Evolutionary conservation across 352 stramenopile genomes (phyloP), one percentile per base, ranked within the genome.

Genomic region (Phytophthora syringae): DNA sequence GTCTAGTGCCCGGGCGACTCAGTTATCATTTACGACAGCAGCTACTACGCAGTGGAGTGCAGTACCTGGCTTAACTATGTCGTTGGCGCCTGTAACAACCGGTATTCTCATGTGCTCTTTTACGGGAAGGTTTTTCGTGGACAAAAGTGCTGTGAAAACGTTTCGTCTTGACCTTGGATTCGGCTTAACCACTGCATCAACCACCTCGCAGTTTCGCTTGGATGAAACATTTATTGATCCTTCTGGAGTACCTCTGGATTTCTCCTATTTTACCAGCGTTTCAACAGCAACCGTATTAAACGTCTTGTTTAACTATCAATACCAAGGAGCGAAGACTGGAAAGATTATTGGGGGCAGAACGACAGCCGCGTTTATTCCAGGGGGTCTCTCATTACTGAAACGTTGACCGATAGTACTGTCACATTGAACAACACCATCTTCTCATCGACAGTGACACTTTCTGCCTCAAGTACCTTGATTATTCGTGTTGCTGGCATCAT

Each of bases 81-180:
- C 25, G 5, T 36, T 76, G 12, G 21, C 67, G 6, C 53, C 64
- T 49, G 37, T 62, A 32, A 44, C 51, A 10, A 40, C 25, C n/a
- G 80, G 80, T 4, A 72, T 89, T 28, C 24, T 87, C 9, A 20
- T 89, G 21, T 71, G 67, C 9, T 72, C 70, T 2, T 89, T 87
- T 53, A 84, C 70, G 0, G 78, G 78, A 6, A 70, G 80, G 32
- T 77, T 89, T 52, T 83, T 86, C 27, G 51, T 84, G 20, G 79
- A 89, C 25, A 82, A 87, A 24, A 60, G 43, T 18, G 64, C 67
- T 1, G 66, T 77, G 6, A 87, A 82, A 51, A 64, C 52, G 0
- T 89, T 89, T 62, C 67, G 56, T 11, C 62, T 89, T 11, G 80
- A 84, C 61, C 51, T 87, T 10, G 75, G 61, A 2, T 78, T 86